phyloP scores from a whole-genome alignment of 2,329 filamentous ascomycete species.

The Hysterium pulicare region DNA sequence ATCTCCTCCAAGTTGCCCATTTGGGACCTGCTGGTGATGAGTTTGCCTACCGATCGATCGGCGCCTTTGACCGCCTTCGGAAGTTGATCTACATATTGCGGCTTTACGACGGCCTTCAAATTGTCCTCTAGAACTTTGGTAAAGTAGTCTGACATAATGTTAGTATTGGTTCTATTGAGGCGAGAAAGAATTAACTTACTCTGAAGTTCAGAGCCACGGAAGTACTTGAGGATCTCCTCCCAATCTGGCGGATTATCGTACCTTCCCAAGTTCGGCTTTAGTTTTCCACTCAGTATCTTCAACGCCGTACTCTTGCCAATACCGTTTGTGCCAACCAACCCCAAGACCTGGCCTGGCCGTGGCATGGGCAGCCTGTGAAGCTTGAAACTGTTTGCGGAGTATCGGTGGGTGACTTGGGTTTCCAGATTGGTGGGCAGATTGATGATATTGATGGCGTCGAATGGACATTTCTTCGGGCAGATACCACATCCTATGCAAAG shows the following conservation, averaged over 20 bases:
- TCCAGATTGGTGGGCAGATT: constrained; percentile 99
- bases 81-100: constrained; percentile 98
- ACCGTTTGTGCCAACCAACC: constrained; percentile 98
- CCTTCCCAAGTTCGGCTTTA: constrained; percentile 94
- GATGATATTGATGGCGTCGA: constrained; percentile 99
- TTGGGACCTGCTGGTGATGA: constrained; percentile 73
- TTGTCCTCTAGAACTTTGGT: constrained; percentile 97
- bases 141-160: constrained; percentile 73
- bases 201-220: constrained; percentile 94
- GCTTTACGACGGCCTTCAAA: constrained; percentile 96
- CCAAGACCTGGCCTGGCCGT: constrained; percentile 88
- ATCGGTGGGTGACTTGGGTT: constrained; percentile 95
- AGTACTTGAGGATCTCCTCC: constrained; percentile 98
- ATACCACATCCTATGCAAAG: constrained; percentile 99
- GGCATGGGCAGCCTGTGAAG: constrained; percentile 95
- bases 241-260: constrained; percentile 97
- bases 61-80: constrained; percentile 83
- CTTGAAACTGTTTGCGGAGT: constrained; percentile 99
- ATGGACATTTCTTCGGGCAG: constrained; percentile 98
- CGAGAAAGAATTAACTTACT: constrained; percentile 56
- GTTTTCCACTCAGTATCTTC: constrained; percentile 96
- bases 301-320: constrained; percentile 99
- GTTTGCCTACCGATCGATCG: constrained; percentile 72
- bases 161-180: constrained; percentile 9
- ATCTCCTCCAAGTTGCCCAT: constrained; percentile 81